Conservation (phyloP, 2,329 filamentous ascomycete genomes). For the Colletotrichum liaoningense region DNA sequence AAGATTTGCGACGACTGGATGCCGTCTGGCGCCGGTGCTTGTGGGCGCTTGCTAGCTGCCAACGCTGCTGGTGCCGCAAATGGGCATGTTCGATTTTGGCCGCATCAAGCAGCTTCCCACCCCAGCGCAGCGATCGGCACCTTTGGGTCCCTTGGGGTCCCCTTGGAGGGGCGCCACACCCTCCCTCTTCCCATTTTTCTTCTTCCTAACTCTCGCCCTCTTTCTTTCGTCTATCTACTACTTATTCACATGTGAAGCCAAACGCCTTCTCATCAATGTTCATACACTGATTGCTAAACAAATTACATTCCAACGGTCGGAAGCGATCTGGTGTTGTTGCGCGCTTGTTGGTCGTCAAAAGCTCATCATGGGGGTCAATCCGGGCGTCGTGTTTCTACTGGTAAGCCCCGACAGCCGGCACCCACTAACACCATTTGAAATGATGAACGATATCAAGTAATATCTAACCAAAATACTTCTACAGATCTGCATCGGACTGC, state of each 20-base stretch:
- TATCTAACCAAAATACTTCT: not conserved
- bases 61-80: not conserved
- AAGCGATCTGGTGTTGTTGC: not conserved
- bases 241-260: constrained; percentile 9
- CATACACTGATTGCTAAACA: not conserved
- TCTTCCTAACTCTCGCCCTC: not conserved
- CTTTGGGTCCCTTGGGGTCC: not conserved
- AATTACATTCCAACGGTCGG: not conserved
- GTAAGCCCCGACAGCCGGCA: constrained; percentile 38
- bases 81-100: constrained; percentile 6
- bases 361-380: constrained; percentile 41
- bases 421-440: not conserved
- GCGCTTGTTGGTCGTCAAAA: not conserved
- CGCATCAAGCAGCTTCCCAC: constrained; percentile 1
- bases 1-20: not conserved
- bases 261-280: not conserved
- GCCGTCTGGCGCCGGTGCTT: not conserved
- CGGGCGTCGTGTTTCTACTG: constrained; percentile 45
- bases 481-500: constrained; percentile 45
- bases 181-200: constrained; percentile 7
- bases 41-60: not conserved
- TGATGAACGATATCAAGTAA: not conserved
- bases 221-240: not conserved
- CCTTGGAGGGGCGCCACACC: constrained; percentile 21
- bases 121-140: constrained; percentile 25